Conservation (phyloP, 352 stramenopile genomes). For the Pythium myriotylum region DNA sequence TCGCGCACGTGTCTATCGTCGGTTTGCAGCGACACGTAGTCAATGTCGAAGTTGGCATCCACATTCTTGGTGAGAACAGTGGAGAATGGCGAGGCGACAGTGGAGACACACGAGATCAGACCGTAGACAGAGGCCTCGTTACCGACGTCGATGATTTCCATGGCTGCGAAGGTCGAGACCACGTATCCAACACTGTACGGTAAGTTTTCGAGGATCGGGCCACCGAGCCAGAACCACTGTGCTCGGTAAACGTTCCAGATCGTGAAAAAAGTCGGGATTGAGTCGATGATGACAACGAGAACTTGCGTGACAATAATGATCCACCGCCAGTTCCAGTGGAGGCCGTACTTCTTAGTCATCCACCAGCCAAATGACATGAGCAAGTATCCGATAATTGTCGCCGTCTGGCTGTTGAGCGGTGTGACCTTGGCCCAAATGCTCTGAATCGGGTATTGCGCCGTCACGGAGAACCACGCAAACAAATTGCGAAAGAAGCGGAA, state of each 20-base stretch:
- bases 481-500: conserved; percentile 36
- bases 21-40: conserved; percentile 11
- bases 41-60: conserved; percentile 30
- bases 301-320: conserved; percentile 26
- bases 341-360: conserved; percentile 22
- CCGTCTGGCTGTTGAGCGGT: conserved; percentile 33
- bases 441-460: conserved; percentile 28
- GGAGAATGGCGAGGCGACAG: conserved; percentile 32
- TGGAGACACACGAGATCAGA: conserved; percentile 25
- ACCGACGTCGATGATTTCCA: conserved; percentile 35
- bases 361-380: conserved; percentile 3
- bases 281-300: conserved; percentile 27
- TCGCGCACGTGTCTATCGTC: conserved; percentile 23
- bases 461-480: conserved; percentile 29
- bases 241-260: conserved; percentile 32
- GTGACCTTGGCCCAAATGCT: conserved; percentile 33
- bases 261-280: conserved; percentile 30
- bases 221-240: conserved; percentile 33
- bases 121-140: conserved; percentile 39
- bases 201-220: conserved; percentile 30
- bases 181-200: conserved; percentile 28
- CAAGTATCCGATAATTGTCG: conserved; percentile 21
- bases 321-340: conserved; percentile 32
- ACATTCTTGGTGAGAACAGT: conserved; percentile 34
- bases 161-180: conserved; percentile 26